A percentile compares a stretch with the other conserved stretches of the same genome.
These are phyloP conservation scores for Pseudogymnoascus sp. DNA, from an alignment of 2,329 filamentous ascomycete species.

Conservation along the genomic window DNA sequence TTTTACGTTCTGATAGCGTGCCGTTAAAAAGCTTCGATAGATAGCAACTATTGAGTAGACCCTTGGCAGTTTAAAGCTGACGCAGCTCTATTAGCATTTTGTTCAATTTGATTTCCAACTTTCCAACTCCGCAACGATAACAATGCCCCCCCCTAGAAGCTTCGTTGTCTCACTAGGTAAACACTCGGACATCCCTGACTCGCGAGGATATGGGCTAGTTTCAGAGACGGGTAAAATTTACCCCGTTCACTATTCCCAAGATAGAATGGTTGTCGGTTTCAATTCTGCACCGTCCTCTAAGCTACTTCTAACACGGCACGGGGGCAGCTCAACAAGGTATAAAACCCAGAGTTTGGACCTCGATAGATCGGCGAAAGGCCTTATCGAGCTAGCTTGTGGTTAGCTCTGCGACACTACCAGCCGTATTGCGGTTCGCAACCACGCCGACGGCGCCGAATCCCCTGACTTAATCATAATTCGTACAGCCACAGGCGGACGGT, in stretches of 20 bases:
- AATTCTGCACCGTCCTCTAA: neutral
- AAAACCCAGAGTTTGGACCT: no score
- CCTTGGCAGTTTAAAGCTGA: neutral
- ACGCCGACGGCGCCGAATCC: neutral
- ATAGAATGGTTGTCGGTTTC: neutral
- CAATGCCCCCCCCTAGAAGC: neutral
- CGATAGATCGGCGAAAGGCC: no score
- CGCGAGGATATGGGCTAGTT: neutral
- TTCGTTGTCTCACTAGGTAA: neutral
- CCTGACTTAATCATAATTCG: neutral
- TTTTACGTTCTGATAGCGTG: neutral
- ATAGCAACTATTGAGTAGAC: neutral
- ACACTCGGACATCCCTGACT: neutral
- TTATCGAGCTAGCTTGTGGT: no score
- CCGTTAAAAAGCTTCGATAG: neutral
- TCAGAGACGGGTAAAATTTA: neutral
- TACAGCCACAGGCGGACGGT: neutral
- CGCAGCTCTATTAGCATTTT: neutral
- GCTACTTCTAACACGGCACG: neutral
- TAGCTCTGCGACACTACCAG: no score
- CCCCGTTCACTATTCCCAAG: neutral
- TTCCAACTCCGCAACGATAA: neutral
- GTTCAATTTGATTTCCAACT: neutral
- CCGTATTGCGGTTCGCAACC: neutral
- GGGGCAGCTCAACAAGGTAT: neutral